Evolutionary conservation across 441 rosid species (phyloP).

Genomic region (Croton laevigatus): DNA sequence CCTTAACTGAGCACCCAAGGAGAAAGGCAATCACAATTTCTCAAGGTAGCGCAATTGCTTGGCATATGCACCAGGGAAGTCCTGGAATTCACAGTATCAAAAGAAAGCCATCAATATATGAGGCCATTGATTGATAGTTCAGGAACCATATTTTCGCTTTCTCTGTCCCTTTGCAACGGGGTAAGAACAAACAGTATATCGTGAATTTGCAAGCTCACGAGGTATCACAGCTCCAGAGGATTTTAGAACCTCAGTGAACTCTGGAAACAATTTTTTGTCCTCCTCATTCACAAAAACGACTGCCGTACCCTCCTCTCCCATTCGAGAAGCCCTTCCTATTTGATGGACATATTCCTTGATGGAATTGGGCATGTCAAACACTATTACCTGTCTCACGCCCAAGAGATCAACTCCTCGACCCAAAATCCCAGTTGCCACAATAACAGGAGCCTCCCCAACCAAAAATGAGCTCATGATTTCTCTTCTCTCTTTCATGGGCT

Average conservation of each 20-base stretch:
- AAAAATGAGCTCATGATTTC: conserved; percentile 64
- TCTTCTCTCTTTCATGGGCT: conserved; percentile 89
- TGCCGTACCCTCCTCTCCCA: conserved; percentile 72
- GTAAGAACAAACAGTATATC: conserved; percentile 28
- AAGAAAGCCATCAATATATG: background rate
- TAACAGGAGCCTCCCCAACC: conserved; percentile 67
- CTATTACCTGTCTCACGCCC: conserved; percentile 73
- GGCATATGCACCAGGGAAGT: conserved; percentile 2
- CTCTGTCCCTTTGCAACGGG: conserved; percentile 40
- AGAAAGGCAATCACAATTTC: background rate
- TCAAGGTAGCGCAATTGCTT: background rate
- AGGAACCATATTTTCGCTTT: conserved; percentile 61
- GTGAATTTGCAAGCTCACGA: conserved; percentile 57
- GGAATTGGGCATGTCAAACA: conserved; percentile 88
- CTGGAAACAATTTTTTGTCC: conserved; percentile 62
- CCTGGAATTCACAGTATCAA: background rate
- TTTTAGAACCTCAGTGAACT: conserved; percentile 48
- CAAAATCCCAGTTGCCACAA: conserved; percentile 80
- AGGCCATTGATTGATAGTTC: conserved; percentile 14
- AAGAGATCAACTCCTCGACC: conserved; percentile 81
- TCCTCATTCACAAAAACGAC: conserved; percentile 68
- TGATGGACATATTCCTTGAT: conserved; percentile 78
- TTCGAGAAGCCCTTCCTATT: conserved; percentile 83
- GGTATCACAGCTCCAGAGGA: conserved; percentile 76
- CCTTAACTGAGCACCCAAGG: background rate